Conservation (phyloP, 192 early-diverging fungal species). For the Allomyces arbusculus region DNA sequence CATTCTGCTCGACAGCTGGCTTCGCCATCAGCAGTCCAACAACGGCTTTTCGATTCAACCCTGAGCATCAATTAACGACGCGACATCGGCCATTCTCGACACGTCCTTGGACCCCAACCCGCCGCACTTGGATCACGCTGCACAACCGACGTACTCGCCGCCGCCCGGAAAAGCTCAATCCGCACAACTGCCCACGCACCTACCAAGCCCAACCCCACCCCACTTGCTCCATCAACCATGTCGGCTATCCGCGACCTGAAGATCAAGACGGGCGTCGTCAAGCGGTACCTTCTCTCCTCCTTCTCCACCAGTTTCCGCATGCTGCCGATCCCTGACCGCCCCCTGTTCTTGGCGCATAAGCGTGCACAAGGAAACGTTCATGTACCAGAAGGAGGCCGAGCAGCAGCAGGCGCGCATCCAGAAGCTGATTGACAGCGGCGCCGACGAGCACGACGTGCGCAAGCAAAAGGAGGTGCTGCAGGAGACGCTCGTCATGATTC, state of each 20-base stretch:
- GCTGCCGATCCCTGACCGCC: not conserved
- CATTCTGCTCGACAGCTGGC: too few relatives aligned
- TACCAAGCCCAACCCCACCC: too few relatives aligned
- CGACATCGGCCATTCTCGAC: too few relatives aligned
- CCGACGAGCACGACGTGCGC: conserved; percentile 31
- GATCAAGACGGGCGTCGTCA: conserved; percentile 36
- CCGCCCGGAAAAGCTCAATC: too few relatives aligned
- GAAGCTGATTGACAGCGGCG: conserved; percentile 21
- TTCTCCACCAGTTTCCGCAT: not conserved
- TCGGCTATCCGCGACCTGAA: conserved; percentile 23
- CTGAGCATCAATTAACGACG: too few relatives aligned
- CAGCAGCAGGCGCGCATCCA: conserved; percentile 29
- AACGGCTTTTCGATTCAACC: too few relatives aligned
- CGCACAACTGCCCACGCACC: too few relatives aligned
- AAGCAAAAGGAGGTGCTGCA: conserved; percentile 43
- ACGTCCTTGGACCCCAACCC: too few relatives aligned
- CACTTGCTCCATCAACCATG: conserved; percentile 9
- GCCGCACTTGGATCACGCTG: too few relatives aligned
- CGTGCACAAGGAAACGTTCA: conserved; percentile 23
- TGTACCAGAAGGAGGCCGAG: conserved; percentile 23
- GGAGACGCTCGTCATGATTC: conserved; percentile 37
- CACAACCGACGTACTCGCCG: too few relatives aligned
- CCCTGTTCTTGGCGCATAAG: conserved; percentile 8
- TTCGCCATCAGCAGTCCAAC: too few relatives aligned
- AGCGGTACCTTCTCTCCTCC: conserved; percentile 20